phyloP scores from a whole-genome alignment of 768 basidiomycete species.

The Cubamyces lactineus region DNA sequence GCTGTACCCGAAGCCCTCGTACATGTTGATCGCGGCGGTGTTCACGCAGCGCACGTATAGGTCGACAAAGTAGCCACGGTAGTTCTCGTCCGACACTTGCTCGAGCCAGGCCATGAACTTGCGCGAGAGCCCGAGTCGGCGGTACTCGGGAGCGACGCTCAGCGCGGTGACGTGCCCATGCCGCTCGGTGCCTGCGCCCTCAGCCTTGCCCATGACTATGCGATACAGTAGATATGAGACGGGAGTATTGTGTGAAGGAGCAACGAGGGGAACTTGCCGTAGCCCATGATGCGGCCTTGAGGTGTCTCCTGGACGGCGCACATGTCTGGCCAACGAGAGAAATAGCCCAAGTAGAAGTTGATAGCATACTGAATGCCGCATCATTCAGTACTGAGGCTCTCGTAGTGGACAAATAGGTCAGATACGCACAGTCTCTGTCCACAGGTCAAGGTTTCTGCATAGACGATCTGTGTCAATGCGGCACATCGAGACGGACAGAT shows the following conservation, averaged over 20 bases:
- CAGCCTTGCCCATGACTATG: slow-evolving; percentile 92
- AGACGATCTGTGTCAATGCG: not conserved
- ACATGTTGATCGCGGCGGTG: slow-evolving; percentile 83
- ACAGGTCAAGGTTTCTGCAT: slow-evolving; percentile 86
- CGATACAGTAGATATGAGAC: slow-evolving; percentile 1
- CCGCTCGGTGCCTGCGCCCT: slow-evolving; percentile 75
- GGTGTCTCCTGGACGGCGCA: slow-evolving; percentile 85
- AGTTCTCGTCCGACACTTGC: slow-evolving; percentile 76
- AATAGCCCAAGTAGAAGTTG: slow-evolving; percentile 86
- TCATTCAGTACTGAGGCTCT: too few relatives aligned
- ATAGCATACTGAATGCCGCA: slow-evolving; percentile 70
- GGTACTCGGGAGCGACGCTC: slow-evolving; percentile 92
- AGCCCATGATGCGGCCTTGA: slow-evolving; percentile 86
- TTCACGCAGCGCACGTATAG: slow-evolving; percentile 94
- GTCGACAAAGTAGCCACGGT: slow-evolving; percentile 91
- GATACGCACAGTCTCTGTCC: slow-evolving; percentile 89
- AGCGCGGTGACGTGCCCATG: slow-evolving; percentile 96
- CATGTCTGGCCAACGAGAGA: slow-evolving; percentile 90
- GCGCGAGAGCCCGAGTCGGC: slow-evolving; percentile 83
- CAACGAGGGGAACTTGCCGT: slow-evolving; percentile 58
- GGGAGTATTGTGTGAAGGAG: slow-evolving; percentile 7
- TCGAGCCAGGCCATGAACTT: slow-evolving; percentile 89
- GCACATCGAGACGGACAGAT: not conserved
- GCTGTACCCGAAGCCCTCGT: slow-evolving; percentile 86
- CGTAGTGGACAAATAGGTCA: too few relatives aligned